Percentiles rank a stretch among this genome's conserved stretches.
phyloP scores from a whole-genome alignment of 352 stramenopile species.

The Aphanomyces stellatus region DNA sequence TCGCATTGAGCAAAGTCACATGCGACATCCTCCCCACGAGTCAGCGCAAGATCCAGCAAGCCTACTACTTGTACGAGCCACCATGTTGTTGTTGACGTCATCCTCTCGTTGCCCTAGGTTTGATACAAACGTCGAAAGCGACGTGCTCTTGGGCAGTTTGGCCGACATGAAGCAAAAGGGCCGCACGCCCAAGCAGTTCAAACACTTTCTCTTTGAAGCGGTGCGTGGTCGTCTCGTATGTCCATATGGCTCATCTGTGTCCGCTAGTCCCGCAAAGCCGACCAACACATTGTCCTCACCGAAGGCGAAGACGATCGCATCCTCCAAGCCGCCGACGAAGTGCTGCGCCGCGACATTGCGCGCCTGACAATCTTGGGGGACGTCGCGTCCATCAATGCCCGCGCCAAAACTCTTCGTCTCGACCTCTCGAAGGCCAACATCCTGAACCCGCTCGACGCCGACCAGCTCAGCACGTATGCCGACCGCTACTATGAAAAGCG shows the following conservation, averaged over 20 bases:
- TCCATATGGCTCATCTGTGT: no score
- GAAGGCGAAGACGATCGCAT: constrained; percentile 77
- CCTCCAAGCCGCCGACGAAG: constrained; percentile 67
- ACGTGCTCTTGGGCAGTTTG: constrained; percentile 55
- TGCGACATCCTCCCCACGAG: constrained; percentile 65
- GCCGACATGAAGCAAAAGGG: constrained; percentile 44
- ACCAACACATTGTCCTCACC: constrained; percentile 77
- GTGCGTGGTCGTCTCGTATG: no score
- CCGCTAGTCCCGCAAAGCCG: constrained; percentile 52
- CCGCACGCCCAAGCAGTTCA: constrained; percentile 74
- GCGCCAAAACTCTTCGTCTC: constrained; percentile 56
- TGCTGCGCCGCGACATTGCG: constrained; percentile 49
- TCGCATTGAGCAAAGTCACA: constrained; percentile 45
- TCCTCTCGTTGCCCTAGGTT: constrained; percentile 24
- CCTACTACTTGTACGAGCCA: constrained; percentile 31
- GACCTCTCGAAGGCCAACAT: constrained; percentile 55
- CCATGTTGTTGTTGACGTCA: background rate
- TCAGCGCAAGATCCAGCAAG: constrained; percentile 57
- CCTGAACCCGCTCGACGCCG: constrained; percentile 39
- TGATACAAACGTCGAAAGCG: constrained; percentile 53
- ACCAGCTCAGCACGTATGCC: constrained; percentile 45
- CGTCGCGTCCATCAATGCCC: constrained; percentile 50
- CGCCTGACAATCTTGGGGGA: constrained; percentile 74
- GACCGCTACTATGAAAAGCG: constrained; percentile 60
- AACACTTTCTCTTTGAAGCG: constrained; percentile 62